Percentiles rank a stretch among this genome's conserved stretches.
These are phyloP conservation scores for Styphnolobium japonicum DNA, from an alignment of 306 rosid genomes.

Conservation along the genomic window DNA sequence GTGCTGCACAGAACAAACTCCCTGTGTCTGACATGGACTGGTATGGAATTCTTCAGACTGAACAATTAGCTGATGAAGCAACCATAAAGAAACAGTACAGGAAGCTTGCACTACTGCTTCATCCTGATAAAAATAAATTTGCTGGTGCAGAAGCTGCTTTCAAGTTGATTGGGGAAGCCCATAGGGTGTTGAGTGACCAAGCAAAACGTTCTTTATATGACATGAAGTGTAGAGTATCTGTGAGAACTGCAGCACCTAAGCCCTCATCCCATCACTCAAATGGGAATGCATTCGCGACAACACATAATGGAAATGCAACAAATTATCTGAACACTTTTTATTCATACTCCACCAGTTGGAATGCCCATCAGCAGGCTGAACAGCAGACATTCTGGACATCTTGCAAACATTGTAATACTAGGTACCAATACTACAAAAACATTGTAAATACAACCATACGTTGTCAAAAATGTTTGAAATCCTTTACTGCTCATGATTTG, in stretches of 20 bases:
- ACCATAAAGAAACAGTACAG: conserved; percentile 67
- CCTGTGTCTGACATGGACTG: conserved; percentile 55
- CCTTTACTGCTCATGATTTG: conserved; percentile 43
- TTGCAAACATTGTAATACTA: conserved; percentile 51
- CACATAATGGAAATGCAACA: conserved; percentile 17
- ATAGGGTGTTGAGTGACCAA: conserved; percentile 63
- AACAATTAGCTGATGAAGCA: conserved; percentile 41
- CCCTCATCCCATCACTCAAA: conserved; percentile 37
- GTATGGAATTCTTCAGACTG: conserved; percentile 70
- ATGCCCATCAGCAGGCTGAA: conserved; percentile 27
- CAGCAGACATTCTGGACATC: conserved; percentile 59
- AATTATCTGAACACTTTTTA: conserved; percentile 17
- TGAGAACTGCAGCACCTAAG: conserved; percentile 29
- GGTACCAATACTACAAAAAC: conserved; percentile 36
- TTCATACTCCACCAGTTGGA: conserved; percentile 31
- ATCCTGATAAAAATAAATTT: conserved; percentile 91
- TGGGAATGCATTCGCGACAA: conserved; percentile 26
- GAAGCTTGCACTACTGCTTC: conserved; percentile 78
- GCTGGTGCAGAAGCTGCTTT: conserved; percentile 95
- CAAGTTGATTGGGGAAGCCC: conserved; percentile 81
- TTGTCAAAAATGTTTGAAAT: conserved; percentile 54
- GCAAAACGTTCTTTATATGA: conserved; percentile 52
- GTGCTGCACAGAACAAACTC: conserved; percentile 49
- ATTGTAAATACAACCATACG: conserved; percentile 23
- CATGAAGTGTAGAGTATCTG: conserved; percentile 21